Evolutionary conservation across 1,284 basidiomycete species (phyloP), one percentile per base, ranked within the genome.

Genomic region (Quambalaria eucalypti): DNA sequence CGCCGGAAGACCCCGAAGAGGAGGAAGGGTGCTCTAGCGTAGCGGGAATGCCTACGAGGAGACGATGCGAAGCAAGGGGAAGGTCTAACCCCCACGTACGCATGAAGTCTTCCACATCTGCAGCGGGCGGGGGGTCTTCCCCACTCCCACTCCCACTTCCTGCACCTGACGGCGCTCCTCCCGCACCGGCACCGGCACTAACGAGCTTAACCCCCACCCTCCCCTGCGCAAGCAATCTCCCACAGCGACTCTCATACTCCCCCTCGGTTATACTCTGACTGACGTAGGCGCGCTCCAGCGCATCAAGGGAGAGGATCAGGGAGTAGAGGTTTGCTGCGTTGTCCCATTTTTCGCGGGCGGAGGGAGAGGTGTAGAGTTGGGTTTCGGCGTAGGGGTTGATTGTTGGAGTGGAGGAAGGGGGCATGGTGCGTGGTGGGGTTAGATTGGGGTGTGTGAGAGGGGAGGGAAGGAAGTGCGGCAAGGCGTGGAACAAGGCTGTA

Each of bases 161-260:
- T n/a, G n/a, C n/a, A n/a, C n/a, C n/a, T n/a, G n/a, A n/a, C n/a
- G n/a, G n/a, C n/a, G 28, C 14, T 52, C 23, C 40, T 33, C 42
- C 28, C 52, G 19, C 21, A 21, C 28, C 21, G 25, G 26, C 28
- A 12, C 23, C 26, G 4, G 39, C 86, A 23, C 85, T 85, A 12
- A 98, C 86, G 36, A 97, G 82, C 78, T 92, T 96, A 65, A 92
- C 80, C 82, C 95, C 87, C 1, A 90, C 95, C 82, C 96, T 96
- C 80, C 92, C 97, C 78, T 97, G 92, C 14, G 88, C 89, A 8
- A 98, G 78, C 19, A 98, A 78, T 46, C 89, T 82, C 16, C 88
- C 90, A 75, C 93, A 98, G 61, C 90, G 90, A 56, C 90, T 91
- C 56, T 90, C 91, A 77, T 98, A 98, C 26, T 49, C 19, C 2